Evolutionary conservation across 176 grass and related monocot species (phyloP).

Genomic region (Carex littledalei): DNA sequence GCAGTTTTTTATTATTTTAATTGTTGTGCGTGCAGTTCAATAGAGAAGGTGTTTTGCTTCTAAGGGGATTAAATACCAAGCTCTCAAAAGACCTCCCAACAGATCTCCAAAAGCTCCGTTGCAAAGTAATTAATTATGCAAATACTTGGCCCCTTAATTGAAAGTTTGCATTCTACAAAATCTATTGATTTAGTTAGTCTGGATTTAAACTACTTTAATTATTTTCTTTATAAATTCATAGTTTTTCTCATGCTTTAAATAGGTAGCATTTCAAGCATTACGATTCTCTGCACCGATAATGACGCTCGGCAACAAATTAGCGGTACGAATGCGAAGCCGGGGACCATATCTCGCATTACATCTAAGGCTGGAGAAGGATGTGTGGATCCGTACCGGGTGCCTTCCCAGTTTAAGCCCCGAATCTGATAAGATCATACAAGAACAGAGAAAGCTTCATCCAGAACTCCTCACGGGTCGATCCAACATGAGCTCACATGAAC

Average conservation of each 20-base stretch:
- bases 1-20: neutral
- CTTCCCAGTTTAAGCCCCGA: constrained; percentile 29
- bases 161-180: neutral
- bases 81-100: constrained; percentile 43
- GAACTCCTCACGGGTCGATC: constrained; percentile 49
- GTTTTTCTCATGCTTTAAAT: neutral
- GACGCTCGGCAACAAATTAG: constrained; percentile 33
- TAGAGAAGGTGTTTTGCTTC: constrained; percentile 45
- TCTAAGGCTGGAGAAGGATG: constrained; percentile 47
- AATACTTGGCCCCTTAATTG: neutral
- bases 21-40: constrained; percentile 34
- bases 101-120: constrained; percentile 52
- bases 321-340: constrained; percentile 30
- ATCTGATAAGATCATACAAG: constrained; percentile 29
- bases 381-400: constrained; percentile 46
- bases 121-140: constrained; percentile 33
- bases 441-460: constrained; percentile 30
- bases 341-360: constrained; percentile 48
- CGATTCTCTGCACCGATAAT: constrained; percentile 28
- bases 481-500: constrained; percentile 43
- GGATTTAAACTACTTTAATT: neutral
- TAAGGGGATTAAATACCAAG: constrained; percentile 45
- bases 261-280: constrained; percentile 49
- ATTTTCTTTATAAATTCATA: neutral
- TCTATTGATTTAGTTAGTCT: no score